phyloP scores from a whole-genome alignment of 805 yeast genomes.

The Candida vaughaniae region DNA sequence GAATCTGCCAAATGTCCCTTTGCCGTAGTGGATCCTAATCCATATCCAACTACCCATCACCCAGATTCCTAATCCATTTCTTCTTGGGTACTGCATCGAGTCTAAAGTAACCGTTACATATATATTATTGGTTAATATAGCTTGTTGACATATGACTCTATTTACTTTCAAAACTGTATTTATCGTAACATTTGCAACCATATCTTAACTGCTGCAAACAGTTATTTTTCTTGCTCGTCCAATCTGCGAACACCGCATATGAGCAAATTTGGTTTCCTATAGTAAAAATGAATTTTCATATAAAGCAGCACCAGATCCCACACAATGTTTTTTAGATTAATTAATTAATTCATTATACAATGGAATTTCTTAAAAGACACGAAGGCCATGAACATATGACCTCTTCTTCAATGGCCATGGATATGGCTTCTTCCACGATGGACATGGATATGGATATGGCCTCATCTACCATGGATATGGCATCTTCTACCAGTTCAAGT shows the following conservation, averaged over 20 bases:
- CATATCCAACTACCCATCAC: not conserved
- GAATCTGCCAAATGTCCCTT: constrained; percentile 20
- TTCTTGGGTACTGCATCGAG: not conserved
- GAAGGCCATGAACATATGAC: constrained; percentile 6
- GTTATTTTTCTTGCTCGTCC: too few relatives aligned
- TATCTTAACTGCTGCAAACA: too few relatives aligned
- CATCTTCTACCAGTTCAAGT: constrained; percentile 6
- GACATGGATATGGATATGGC: constrained; percentile 14
- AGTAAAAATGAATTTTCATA: not conserved
- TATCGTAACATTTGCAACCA: too few relatives aligned
- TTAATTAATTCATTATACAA: too few relatives aligned
- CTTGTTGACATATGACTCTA: too few relatives aligned
- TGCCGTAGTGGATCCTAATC: constrained; percentile 12
- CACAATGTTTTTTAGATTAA: too few relatives aligned
- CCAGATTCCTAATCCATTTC: too few relatives aligned
- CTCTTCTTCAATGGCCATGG: constrained; percentile 8
- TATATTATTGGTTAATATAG: too few relatives aligned
- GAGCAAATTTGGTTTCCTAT: constrained; percentile 10
- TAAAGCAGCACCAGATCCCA: too few relatives aligned
- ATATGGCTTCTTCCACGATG: constrained; percentile 8
- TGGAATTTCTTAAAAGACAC: too few relatives aligned
- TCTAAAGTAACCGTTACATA: not conserved
- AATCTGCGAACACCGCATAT: not conserved
- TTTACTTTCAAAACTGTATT: too few relatives aligned
- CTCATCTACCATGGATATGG: constrained; percentile 12